Conservation (phyloP, 148 eudicot genomes). For the Chenopodium berlandieri region DNA sequence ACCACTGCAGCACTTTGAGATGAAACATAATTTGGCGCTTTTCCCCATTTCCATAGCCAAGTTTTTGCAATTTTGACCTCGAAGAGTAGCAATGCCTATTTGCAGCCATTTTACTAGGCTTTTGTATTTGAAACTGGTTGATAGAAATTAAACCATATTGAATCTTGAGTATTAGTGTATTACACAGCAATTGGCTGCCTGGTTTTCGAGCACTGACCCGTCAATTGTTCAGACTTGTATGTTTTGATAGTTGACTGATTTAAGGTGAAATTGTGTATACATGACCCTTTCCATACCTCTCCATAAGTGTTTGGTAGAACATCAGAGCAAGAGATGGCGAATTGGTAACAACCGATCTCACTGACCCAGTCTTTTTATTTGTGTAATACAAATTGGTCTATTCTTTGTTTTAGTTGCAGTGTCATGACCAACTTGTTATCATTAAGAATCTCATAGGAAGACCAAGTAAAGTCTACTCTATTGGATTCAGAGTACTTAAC, state of each 20-base stretch:
- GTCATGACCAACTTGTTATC: neutral
- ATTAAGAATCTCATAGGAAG: neutral
- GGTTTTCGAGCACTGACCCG: neutral
- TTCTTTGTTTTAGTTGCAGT: neutral
- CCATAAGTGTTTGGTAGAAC: neutral
- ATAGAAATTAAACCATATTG: neutral
- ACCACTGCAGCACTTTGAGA: conserved; percentile 39
- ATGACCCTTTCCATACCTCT: too few relatives aligned
- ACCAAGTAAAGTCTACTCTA: neutral
- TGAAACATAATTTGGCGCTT: neutral
- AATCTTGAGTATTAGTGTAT: neutral
- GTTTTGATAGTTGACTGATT: neutral
- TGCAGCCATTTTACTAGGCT: neutral
- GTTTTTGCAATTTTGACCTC: conserved; percentile 22
- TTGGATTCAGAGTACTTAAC: too few relatives aligned
- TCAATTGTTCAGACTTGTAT: neutral
- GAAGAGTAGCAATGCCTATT: neutral
- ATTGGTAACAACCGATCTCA: neutral
- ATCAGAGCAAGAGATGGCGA: conserved; percentile 3
- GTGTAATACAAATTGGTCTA: neutral
- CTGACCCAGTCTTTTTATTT: neutral
- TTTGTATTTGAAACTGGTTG: neutral
- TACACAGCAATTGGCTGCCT: neutral
- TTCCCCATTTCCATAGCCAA: neutral
- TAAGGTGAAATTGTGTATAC: too few relatives aligned